A percentile compares a stretch with the other conserved stretches of the same genome.
phyloP scores from a whole-genome alignment of 345 rosid genomes.

The Stellera chamaejasme region DNA sequence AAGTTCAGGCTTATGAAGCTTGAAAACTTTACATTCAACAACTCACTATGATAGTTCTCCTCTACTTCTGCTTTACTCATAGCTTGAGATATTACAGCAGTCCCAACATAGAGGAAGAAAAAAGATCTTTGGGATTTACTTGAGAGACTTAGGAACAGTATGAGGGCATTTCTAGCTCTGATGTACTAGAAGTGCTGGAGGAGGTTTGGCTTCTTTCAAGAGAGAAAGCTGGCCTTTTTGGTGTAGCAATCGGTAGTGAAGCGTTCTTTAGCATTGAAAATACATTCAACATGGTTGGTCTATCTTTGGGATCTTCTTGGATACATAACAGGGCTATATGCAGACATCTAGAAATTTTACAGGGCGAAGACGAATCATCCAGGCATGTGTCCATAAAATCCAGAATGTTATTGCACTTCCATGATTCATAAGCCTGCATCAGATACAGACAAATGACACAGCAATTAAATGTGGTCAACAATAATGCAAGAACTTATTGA shows the following conservation, averaged over 20 bases:
- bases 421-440: slow-evolving; percentile 6
- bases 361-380: slow-evolving; percentile 6
- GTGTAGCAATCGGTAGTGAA: neutral
- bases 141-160: slow-evolving; percentile 3
- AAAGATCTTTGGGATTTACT: neutral
- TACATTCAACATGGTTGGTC: slow-evolving; percentile 9
- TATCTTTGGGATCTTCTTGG: slow-evolving; percentile 10
- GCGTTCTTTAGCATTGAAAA: slow-evolving; percentile 4
- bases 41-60: no score
- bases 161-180: neutral
- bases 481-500: no score
- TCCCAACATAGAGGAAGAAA: no score
- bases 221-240: neutral
- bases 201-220: slow-evolving; percentile 2
- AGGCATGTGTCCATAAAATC: slow-evolving; percentile 6
- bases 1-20: no score
- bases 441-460: neutral
- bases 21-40: no score
- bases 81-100: no score
- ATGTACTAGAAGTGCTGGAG: neutral
- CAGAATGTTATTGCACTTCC: neutral
- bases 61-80: no score
- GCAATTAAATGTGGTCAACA: neutral
- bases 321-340: slow-evolving; percentile 11
- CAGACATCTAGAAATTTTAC: neutral